Percentiles rank a stretch among this genome's conserved stretches.
phyloP scores from a whole-genome alignment of 768 basidiomycete genomes.

The Erythrobasidium yunnanense region DNA sequence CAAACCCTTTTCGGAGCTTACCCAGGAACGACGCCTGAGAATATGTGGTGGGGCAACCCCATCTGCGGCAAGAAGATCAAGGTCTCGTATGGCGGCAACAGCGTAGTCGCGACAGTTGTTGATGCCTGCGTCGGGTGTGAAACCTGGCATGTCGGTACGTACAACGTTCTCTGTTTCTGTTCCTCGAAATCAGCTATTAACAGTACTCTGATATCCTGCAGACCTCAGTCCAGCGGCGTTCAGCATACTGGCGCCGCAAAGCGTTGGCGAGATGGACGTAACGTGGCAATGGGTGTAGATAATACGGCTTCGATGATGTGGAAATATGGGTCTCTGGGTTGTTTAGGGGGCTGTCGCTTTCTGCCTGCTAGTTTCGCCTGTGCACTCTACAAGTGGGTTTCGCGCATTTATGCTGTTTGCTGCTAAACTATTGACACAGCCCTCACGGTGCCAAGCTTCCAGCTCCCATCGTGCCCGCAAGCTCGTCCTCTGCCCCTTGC shows the following conservation, averaged over 20 bases:
- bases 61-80: constrained; percentile 15
- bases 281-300: constrained; percentile 10
- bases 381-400: too few species aligned
- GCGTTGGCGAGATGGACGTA: neutral
- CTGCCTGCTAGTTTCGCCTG: constrained; percentile 1
- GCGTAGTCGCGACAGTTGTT: neutral
- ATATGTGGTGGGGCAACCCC: neutral
- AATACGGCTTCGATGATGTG: neutral
- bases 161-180: neutral
- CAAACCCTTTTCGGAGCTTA: neutral
- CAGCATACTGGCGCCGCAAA: neutral
- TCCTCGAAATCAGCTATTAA: too few species aligned
- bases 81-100: neutral
- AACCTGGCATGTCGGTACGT: constrained; percentile 8
- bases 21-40: neutral
- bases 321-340: neutral
- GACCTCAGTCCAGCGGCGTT: constrained; percentile 12
- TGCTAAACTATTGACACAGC: neutral
- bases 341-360: constrained; percentile 1
- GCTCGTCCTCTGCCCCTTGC: neutral
- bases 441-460: constrained; percentile 17
- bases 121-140: constrained; percentile 16
- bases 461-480: constrained; percentile 11
- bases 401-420: too few species aligned
- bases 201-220: neutral